Conservation (phyloP, 208 protist species). For the Acanthamoeba sp. region DNA sequence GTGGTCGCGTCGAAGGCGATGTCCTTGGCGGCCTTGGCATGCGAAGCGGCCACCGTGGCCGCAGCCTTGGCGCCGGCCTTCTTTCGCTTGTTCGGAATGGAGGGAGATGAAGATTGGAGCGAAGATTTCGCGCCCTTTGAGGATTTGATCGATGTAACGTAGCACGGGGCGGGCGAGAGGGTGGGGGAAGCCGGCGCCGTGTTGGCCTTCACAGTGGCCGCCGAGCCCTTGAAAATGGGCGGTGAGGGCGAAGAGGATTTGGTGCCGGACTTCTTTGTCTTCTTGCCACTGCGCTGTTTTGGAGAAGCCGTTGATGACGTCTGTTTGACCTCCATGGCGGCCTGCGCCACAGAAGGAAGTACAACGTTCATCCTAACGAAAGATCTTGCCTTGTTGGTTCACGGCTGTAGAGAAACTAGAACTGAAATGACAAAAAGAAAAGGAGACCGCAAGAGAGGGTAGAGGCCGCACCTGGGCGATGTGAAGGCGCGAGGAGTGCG, state of each 20-base stretch:
- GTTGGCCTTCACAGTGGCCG: neutral
- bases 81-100: neutral
- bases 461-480: too few relatives aligned
- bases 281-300: neutral
- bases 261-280: neutral
- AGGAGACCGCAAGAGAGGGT: too few relatives aligned
- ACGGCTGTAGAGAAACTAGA: too few relatives aligned
- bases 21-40: conserved; percentile 29
- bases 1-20: conserved; percentile 1
- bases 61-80: neutral
- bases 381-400: too few relatives aligned
- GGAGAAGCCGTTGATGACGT: too few relatives aligned
- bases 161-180: neutral
- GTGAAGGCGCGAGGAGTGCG: too few relatives aligned
- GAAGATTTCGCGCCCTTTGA: neutral
- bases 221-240: neutral
- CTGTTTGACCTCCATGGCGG: too few relatives aligned
- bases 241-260: neutral
- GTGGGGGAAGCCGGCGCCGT: neutral
- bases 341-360: too few relatives aligned
- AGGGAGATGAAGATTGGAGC: neutral
- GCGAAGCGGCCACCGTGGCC: neutral
- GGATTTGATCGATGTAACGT: conserved; percentile 15
- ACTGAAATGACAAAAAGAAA: too few relatives aligned
- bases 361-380: too few relatives aligned